A percentile compares a stretch with the other conserved stretches of the same genome.
Evolutionary conservation across 805 yeast species (phyloP).

Genomic region (Pichia kluyveri): DNA sequence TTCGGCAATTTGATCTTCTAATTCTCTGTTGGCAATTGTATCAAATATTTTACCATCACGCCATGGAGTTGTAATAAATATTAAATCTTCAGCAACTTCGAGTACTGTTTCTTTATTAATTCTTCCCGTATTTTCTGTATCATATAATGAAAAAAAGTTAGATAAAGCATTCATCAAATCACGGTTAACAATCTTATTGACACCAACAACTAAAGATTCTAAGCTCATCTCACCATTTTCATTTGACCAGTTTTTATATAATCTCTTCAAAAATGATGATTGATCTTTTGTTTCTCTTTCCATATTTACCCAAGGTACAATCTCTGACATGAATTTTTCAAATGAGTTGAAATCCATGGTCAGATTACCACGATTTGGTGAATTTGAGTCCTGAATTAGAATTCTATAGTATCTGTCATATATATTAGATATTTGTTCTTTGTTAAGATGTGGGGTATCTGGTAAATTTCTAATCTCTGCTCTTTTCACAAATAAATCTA

Average conservation of each 20-base stretch:
- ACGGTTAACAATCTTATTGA: slow-evolving; percentile 56
- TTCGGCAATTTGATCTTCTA: slow-evolving; percentile 63
- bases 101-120: slow-evolving; percentile 74
- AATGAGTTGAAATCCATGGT: slow-evolving; percentile 70
- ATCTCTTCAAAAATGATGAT: slow-evolving; percentile 45
- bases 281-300: slow-evolving; percentile 25
- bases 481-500: slow-evolving; percentile 83
- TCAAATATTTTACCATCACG: slow-evolving; percentile 66
- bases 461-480: slow-evolving; percentile 86
- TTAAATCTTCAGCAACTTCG: slow-evolving; percentile 77
- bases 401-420: slow-evolving; percentile 82
- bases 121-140: slow-evolving; percentile 45
- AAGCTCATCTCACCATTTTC: slow-evolving; percentile 48
- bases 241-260: slow-evolving; percentile 65
- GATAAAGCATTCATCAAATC: slow-evolving; percentile 76
- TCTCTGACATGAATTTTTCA: slow-evolving; percentile 62
- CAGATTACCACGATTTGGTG: slow-evolving; percentile 55
- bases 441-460: slow-evolving; percentile 51
- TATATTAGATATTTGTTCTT: slow-evolving; percentile 54
- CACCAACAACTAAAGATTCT: slow-evolving; percentile 62
- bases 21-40: slow-evolving; percentile 47
- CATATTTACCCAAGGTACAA: slow-evolving; percentile 65
- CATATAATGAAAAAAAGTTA: slow-evolving; percentile 72
- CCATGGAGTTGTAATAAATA: slow-evolving; percentile 79
- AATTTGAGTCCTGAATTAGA: slow-evolving; percentile 50